Base-by-base conservation (phyloP, 306 rosid genomes). In the Dryas octopetala region DNA sequence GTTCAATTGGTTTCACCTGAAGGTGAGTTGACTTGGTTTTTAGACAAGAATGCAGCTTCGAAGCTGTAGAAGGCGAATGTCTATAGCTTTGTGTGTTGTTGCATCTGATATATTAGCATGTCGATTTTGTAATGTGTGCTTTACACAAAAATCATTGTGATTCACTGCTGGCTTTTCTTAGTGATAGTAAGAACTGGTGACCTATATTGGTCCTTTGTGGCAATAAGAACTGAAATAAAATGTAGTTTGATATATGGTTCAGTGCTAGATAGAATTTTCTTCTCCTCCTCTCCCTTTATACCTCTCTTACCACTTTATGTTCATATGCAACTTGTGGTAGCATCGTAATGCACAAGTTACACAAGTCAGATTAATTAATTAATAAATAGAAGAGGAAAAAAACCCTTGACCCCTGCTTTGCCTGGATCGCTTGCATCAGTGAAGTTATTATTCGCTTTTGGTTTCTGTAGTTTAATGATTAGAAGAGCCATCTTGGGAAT, bases 41-140 rank as follows among this genome's bases (percentile, higher is more conserved):
- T 95, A 67, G 99, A 95, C 84, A 84, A 89, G 71, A 90, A 67
- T 71, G 99, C 99, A 10, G 99, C 97, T 76, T 87, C 96, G 3
- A 92, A 89, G 89, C 89, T 92, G 87, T 90, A 94, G 85, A 63
- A 65, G 63, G 38, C 32, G 59, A 14, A 62, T 5, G 57, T 52
- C 73, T n/a, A 47, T 43, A 75, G 58, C 78, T 17, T 17, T 71
- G 76, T 38, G 65, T 69, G 66, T 53, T 74, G 5, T 64, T 82
- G 76, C 64, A 23, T 64, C 11, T 4, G 11, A 66, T 50, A 41
- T 38, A 16, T 70, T 43, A 16, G 52, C 68, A 4, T 75, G 44
- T 44, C 49, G 8, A 43, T 43, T 64, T n/a, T 66, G 46, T 58
- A 41, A 26, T 23, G 58, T 62, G 73, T 75, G 57, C 62, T 26